phyloP scores from a whole-genome alignment of 352 stramenopile genomes.

The Globisporangium sylvaticum region DNA sequence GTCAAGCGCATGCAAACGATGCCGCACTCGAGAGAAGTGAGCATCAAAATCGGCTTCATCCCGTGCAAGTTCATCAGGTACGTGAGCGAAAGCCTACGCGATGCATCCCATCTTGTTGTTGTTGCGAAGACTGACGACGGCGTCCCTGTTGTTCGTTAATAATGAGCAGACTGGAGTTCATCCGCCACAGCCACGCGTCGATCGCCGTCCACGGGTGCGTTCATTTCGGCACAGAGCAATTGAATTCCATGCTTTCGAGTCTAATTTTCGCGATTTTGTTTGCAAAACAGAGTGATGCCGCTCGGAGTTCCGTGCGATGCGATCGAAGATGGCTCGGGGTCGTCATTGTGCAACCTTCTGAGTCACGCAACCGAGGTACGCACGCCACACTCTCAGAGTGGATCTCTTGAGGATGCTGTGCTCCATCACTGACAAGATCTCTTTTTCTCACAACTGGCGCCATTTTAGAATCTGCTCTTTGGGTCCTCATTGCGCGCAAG shows the following conservation, averaged over 20 bases:
- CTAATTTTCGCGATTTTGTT: neutral
- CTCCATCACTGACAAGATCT: neutral
- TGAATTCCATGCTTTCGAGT: neutral
- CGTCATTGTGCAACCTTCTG: slow-evolving; percentile 55
- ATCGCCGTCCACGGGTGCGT: slow-evolving; percentile 64
- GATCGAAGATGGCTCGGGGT: slow-evolving; percentile 48
- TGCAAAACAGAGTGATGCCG: slow-evolving; percentile 34
- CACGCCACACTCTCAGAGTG: neutral
- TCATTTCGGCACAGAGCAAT: neutral
- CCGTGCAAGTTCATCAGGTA: slow-evolving; percentile 62
- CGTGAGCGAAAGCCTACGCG: neutral
- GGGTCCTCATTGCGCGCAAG: slow-evolving; percentile 44
- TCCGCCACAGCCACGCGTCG: slow-evolving; percentile 42
- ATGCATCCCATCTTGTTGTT: neutral
- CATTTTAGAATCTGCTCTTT: slow-evolving; percentile 37
- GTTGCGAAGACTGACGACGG: neutral
- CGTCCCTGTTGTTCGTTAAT: neutral
- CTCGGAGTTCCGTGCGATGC: slow-evolving; percentile 45
- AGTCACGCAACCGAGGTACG: slow-evolving; percentile 59
- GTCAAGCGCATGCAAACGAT: slow-evolving; percentile 50
- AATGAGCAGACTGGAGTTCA: slow-evolving; percentile 43
- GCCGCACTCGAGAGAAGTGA: slow-evolving; percentile 51
- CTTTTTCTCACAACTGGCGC: neutral
- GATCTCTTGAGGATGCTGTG: neutral
- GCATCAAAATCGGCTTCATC: slow-evolving; percentile 54